Evolutionary conservation across 1,139 yeast genomes (phyloP).

Genomic region (Pichia sp.): DNA sequence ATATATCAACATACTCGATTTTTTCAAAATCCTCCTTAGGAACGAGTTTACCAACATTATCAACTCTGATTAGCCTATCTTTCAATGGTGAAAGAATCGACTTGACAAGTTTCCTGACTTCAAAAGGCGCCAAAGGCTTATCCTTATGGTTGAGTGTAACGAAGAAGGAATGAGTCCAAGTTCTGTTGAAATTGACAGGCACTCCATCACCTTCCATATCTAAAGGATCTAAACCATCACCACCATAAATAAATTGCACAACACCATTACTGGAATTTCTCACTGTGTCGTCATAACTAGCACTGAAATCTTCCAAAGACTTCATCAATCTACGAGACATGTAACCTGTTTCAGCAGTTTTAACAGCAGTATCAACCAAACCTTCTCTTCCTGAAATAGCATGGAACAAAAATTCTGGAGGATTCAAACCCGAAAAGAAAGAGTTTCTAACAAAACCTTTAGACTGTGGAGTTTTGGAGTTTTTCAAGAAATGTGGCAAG

Average conservation of each 20-base stretch:
- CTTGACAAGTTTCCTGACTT: slow-evolving; percentile 50
- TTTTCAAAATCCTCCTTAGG: slow-evolving; percentile 34
- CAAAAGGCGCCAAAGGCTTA: slow-evolving; percentile 59
- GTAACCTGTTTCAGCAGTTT: slow-evolving; percentile 68
- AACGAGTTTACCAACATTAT: slow-evolving; percentile 61
- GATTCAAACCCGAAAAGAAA: slow-evolving; percentile 85
- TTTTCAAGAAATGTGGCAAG: slow-evolving; percentile 91
- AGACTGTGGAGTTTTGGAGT: slow-evolving; percentile 94
- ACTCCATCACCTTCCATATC: slow-evolving; percentile 99
- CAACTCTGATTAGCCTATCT: slow-evolving; percentile 50
- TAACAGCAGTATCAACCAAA: slow-evolving; percentile 85
- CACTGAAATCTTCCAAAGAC: slow-evolving; percentile 89
- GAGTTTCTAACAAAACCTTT: slow-evolving; percentile 97
- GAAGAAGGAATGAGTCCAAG: slow-evolving; percentile 89
- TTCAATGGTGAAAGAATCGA: slow-evolving; percentile 55
- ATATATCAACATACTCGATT: slow-evolving; percentile 64
- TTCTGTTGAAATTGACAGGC: slow-evolving; percentile 88
- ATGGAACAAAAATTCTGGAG: slow-evolving; percentile 96
- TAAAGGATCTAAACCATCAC: slow-evolving; percentile 96
- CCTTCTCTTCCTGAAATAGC: slow-evolving; percentile 99
- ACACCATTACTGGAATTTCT: slow-evolving; percentile 93
- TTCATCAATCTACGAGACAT: slow-evolving; percentile 99
- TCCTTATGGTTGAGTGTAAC: slow-evolving; percentile 55
- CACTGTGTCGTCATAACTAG: slow-evolving; percentile 91
- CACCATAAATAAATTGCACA: slow-evolving; percentile 97